phyloP scores from a whole-genome alignment of 805 yeast species.

The Metschnikowia hibisci region DNA sequence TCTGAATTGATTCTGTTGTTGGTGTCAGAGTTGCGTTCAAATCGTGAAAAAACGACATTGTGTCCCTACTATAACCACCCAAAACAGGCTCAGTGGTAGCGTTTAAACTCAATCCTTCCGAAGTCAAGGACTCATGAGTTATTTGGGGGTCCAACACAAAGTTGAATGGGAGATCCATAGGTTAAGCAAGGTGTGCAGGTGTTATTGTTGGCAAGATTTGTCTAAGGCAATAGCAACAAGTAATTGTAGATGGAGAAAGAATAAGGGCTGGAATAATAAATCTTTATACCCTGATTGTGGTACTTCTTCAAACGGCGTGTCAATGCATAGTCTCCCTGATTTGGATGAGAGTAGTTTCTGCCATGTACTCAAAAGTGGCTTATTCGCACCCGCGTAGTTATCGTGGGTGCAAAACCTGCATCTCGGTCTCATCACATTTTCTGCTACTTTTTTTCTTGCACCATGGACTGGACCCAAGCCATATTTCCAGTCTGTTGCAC shows the following conservation, averaged over 20 bases:
- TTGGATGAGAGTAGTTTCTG: neutral
- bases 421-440: conserved; percentile 15
- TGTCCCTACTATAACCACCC: neutral
- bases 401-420: conserved; percentile 22
- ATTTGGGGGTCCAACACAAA: neutral
- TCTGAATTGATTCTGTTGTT: too few relatives aligned
- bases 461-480: conserved; percentile 13
- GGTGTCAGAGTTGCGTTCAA: neutral
- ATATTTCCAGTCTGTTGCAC: conserved; percentile 23
- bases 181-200: neutral
- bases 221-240: conserved; percentile 1
- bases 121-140: neutral
- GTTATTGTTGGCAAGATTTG: neutral
- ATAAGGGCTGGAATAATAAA: neutral
- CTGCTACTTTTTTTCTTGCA: conserved; percentile 14
- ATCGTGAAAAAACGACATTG: neutral
- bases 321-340: neutral
- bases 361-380: conserved; percentile 2
- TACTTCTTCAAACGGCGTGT: neutral
- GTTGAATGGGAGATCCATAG: neutral
- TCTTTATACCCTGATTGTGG: neutral
- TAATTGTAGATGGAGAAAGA: neutral
- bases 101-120: neutral
- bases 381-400: conserved; percentile 3
- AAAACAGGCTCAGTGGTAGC: neutral